Percentiles rank a stretch among this genome's conserved stretches.
These are phyloP conservation scores for Colletotrichum destructivum DNA, from an alignment of 2,329 filamentous ascomycete species.

Conservation along the genomic window DNA sequence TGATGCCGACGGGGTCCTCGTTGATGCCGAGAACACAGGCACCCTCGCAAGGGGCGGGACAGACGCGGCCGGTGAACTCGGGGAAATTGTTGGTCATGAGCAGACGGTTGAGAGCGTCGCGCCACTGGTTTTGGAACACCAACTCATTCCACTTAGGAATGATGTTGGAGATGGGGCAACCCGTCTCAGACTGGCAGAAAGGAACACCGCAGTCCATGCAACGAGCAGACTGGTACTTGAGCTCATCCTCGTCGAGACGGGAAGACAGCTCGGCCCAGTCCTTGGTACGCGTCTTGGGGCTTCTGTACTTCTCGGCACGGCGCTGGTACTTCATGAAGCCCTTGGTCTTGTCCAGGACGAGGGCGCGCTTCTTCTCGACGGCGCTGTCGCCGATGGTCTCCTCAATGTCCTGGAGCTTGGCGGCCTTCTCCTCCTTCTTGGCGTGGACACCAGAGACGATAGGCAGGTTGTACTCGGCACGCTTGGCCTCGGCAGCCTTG, in stretches of 20 bases:
- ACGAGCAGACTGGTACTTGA: conserved; percentile 95
- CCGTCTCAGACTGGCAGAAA: conserved; percentile 96
- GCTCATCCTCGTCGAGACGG: conserved; percentile 91
- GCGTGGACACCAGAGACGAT: conserved; percentile 79
- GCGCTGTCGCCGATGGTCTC: conserved; percentile 89
- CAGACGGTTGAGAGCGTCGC: conserved; percentile 90
- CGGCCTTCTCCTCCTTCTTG: conserved; percentile 76
- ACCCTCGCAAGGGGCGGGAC: conserved; percentile 95
- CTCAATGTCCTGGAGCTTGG: conserved; percentile 86
- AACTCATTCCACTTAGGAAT: conserved; percentile 98
- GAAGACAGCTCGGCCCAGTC: conserved; percentile 94
- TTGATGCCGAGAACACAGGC: conserved; percentile 97
- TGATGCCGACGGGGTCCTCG: conserved; percentile 97
- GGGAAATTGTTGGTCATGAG: conserved; percentile 99
- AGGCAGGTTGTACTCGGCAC: conserved; percentile 85
- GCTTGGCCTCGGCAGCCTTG: conserved; percentile 88
- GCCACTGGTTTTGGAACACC: conserved; percentile 84
- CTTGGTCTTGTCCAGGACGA: conserved; percentile 96
- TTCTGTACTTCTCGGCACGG: conserved; percentile 93
- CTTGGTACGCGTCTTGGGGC: conserved; percentile 85
- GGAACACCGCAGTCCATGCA: conserved; percentile 99
- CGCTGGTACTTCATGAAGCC: conserved; percentile 99
- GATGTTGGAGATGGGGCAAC: conserved; percentile 96
- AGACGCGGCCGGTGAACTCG: conserved; percentile 97
- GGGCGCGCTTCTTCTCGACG: conserved; percentile 89